Conservation (phyloP, 805 yeast genomes). For the Ogataea salicorniae region DNA sequence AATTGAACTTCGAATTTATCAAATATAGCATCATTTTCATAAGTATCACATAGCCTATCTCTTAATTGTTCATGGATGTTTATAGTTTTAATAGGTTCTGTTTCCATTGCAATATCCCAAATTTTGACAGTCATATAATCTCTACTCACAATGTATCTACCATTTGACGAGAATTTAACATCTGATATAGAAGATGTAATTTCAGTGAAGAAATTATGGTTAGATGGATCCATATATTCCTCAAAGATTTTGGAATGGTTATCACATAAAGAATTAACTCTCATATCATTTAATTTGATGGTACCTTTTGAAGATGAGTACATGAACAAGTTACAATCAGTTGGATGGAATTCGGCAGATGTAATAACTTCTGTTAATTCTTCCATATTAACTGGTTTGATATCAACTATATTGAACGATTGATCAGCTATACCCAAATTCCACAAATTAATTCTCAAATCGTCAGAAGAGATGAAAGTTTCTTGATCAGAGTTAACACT, state of each 20-base stretch:
- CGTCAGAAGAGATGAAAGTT: constrained; percentile 90
- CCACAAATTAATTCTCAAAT: constrained; percentile 93
- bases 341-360: constrained; percentile 93
- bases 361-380: constrained; percentile 98
- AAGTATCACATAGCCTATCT: constrained; percentile 91
- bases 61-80: constrained; percentile 93
- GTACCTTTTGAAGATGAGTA: constrained; percentile 95
- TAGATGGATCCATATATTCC: constrained; percentile 87
- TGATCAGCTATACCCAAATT: constrained; percentile 91
- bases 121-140: constrained; percentile 96
- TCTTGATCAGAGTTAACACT: constrained; percentile 94
- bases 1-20: constrained; percentile 97
- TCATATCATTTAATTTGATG: constrained; percentile 93
- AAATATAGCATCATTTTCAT: constrained; percentile 96
- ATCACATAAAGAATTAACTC: constrained; percentile 92
- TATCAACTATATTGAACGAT: constrained; percentile 94
- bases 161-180: constrained; percentile 86
- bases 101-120: constrained; percentile 98
- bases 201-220: constrained; percentile 95
- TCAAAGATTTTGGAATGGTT: constrained; percentile 81
- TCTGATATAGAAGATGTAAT: constrained; percentile 92
- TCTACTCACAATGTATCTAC: constrained; percentile 91
- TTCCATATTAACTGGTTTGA: constrained; percentile 97
- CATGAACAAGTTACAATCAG: constrained; percentile 87
- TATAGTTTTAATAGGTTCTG: constrained; percentile 88